Base-by-base conservation (phyloP, 192 early-diverging fungal species). In the Coemansia guatemalensis region DNA sequence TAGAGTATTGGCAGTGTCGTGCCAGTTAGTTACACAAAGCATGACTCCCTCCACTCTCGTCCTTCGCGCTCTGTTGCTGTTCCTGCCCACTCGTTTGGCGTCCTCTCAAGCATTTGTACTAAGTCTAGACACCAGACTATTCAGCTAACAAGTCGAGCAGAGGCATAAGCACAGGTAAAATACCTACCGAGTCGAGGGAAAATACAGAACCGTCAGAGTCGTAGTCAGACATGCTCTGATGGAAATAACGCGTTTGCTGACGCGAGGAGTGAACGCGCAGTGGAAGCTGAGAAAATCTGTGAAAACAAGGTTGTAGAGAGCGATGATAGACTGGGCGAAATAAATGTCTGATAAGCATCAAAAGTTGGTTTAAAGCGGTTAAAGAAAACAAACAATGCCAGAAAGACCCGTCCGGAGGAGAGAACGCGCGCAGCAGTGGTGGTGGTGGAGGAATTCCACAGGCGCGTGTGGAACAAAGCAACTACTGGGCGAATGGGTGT, bases 141-240 rank as follows among this genome's bases (percentile, higher is more conserved):
- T 5, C 20, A 52, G 22, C 50, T 22, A 22, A 18, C 50, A 20
- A 52, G 7, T 23, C 1, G 22, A 52, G 14, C 3, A 52, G 22
- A 26, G 8, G 12, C 52, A 9, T 32, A 55, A 29, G 25, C 18
- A 55, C 14, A 55, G 17, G 26, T 0, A 30, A 21, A 5, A 32
- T 2, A 72, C 64, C 64, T 71, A 71, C 74, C 24, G 67, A 66
- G 25, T 58, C 59, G 3, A 55, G 54, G 17, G 57, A 55, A 53
- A 53, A 48, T 35, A 44, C 62, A 8, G 78, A 81, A 26, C 78
- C 78, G 52, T 81, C 78, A 48, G 78, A 81, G 29, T 81, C 78
- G 33, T 60, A 71, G 57, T 74, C 71, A n/a, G 78, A 74, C 72
- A 74, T 70, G 39, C 55, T 35, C 61, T 27, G 32, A 30, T 53